Conservation (phyloP, 2,329 filamentous ascomycete genomes). For the Fusarium pseudograminearum region DNA sequence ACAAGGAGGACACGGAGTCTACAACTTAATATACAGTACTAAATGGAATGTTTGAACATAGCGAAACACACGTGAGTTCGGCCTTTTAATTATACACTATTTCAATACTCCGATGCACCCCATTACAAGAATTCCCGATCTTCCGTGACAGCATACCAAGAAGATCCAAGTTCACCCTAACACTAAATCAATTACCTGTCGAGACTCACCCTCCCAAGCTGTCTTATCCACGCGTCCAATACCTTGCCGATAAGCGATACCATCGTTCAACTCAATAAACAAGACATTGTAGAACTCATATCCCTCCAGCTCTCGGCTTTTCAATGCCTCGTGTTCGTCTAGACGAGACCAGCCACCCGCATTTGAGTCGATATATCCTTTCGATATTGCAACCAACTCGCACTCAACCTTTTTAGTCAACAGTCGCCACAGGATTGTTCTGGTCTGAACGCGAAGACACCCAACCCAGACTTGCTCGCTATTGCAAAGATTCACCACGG, state of each 20-base stretch:
- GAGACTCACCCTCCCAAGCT: background rate
- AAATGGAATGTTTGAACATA: accelerated
- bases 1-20: too few relatives aligned
- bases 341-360: background rate
- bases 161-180: background rate
- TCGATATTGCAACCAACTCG: background rate
- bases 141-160: background rate
- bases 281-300: background rate
- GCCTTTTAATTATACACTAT: background rate
- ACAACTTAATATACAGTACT: accelerated
- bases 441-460: background rate
- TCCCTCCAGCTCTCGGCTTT: background rate
- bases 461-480: background rate
- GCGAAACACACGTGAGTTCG: accelerated
- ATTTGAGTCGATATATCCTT: background rate
- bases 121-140: accelerated
- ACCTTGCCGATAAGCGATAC: background rate
- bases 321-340: background rate
- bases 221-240: background rate
- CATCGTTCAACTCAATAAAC: background rate
- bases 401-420: background rate
- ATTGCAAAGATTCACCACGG: background rate
- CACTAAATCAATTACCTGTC: background rate
- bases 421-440: background rate
- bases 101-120: background rate